These are phyloP conservation scores for Juglanconis sp. DNA, from an alignment of 2,329 filamentous ascomycete genomes.

Conservation along the genomic window DNA sequence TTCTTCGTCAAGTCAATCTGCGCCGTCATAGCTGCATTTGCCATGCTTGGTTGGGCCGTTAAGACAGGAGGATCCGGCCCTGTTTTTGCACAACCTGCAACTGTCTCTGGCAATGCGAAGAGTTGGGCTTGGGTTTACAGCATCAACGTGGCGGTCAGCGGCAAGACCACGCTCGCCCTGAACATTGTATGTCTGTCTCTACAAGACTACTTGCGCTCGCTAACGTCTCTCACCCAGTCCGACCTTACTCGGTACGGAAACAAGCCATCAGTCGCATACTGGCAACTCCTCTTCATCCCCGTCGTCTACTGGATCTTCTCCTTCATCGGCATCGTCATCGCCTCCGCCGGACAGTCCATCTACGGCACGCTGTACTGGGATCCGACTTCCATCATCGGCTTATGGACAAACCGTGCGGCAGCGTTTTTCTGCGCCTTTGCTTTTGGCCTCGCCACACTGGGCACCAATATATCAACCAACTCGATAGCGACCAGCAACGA, in stretches of 20 bases:
- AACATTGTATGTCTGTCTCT: slow-evolving; percentile 36
- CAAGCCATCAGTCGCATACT: slow-evolving; percentile 20
- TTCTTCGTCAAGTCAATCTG: slow-evolving; percentile 41
- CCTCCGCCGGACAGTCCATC: slow-evolving; percentile 40
- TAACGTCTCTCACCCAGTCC: slow-evolving; percentile 22
- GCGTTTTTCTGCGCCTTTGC: slow-evolving; percentile 27
- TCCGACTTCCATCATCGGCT: slow-evolving; percentile 43
- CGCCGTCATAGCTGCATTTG: slow-evolving; percentile 24
- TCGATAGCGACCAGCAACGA: slow-evolving; percentile 51
- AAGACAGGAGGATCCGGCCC: slow-evolving; percentile 18
- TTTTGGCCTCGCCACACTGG: slow-evolving; percentile 38
- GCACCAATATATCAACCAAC: slow-evolving; percentile 29
- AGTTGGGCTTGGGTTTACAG: slow-evolving; percentile 41
- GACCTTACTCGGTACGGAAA: slow-evolving; percentile 28
- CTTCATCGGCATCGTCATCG: slow-evolving; percentile 46
- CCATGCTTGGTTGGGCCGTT: slow-evolving; percentile 17
- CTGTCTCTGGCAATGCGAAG: slow-evolving; percentile 37
- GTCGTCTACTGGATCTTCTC: slow-evolving; percentile 45
- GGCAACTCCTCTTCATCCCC: slow-evolving; percentile 45
- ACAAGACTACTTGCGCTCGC: neutral
- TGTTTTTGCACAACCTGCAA: slow-evolving; percentile 21
- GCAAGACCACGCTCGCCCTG: slow-evolving; percentile 46
- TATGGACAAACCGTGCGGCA: slow-evolving; percentile 33
- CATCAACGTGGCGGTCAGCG: slow-evolving; percentile 45
- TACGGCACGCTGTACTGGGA: slow-evolving; percentile 47